phyloP scores from a whole-genome alignment of 352 stramenopile species.

The Phytophthora sansomeana region DNA sequence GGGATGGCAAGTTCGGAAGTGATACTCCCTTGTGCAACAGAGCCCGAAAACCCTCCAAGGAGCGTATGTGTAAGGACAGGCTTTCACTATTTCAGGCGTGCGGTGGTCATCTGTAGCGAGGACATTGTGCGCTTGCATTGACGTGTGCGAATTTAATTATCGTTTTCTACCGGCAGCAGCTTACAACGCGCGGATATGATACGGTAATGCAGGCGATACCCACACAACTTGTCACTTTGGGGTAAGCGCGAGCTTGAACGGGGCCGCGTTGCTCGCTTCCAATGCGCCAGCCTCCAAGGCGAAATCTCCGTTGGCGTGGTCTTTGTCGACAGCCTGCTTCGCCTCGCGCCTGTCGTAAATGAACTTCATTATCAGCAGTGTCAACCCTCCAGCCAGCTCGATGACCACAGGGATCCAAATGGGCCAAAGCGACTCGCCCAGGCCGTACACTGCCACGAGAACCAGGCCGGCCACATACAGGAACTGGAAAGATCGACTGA shows the following conservation, averaged over 20 bases:
- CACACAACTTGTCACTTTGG: conserved; percentile 16
- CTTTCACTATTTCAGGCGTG: not conserved
- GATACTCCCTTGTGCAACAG: not conserved
- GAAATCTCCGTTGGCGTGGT: not conserved
- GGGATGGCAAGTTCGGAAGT: conserved; percentile 21
- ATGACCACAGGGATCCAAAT: conserved; percentile 54
- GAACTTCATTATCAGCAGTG: conserved; percentile 48
- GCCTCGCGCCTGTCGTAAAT: conserved; percentile 33
- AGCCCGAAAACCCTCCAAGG: conserved; percentile 17
- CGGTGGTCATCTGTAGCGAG: no score
- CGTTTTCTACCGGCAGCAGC: no score
- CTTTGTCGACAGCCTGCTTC: not conserved
- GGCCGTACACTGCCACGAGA: conserved; percentile 44
- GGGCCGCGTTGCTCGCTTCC: not conserved
- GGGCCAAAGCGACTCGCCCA: conserved; percentile 50
- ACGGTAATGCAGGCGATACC: no score
- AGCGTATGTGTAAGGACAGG: conserved; percentile 2
- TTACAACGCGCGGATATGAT: no score
- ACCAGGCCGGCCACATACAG: conserved; percentile 47
- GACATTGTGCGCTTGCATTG: no score
- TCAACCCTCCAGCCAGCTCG: conserved; percentile 42
- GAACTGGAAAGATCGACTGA: conserved; percentile 51
- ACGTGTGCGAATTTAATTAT: no score
- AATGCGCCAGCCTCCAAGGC: not conserved
- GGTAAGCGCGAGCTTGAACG: conserved; percentile 24